A percentile compares a stretch with the other conserved stretches of the same genome.
phyloP scores from a whole-genome alignment of 2,329 filamentous ascomycete genomes.

The Aureobasidium sp. region DNA sequence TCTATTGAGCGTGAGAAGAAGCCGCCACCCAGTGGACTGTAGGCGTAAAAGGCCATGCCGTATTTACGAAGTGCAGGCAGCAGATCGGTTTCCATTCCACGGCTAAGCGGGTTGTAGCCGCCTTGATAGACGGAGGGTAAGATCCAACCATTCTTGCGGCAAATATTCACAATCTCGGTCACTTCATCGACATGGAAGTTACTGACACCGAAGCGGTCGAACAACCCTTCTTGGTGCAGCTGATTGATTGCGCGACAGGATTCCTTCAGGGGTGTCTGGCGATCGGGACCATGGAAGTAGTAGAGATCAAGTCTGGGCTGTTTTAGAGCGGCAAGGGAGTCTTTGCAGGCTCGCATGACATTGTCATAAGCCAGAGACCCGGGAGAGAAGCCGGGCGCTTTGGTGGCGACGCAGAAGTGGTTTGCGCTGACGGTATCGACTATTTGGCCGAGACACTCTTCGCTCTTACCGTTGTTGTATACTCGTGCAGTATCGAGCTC shows the following conservation, averaged over 20 bases:
- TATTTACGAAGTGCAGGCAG: conserved; percentile 48
- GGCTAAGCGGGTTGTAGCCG: conserved; percentile 51
- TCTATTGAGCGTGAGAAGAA: conserved; percentile 29
- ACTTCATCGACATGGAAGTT: conserved; percentile 55
- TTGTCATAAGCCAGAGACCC: conserved; percentile 30
- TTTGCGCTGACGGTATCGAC: conserved; percentile 3
- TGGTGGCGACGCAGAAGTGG: conserved; percentile 32
- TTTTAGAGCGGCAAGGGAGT: conserved; percentile 31
- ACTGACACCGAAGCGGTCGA: conserved; percentile 52
- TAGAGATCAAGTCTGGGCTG: conserved; percentile 39
- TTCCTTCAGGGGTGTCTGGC: conserved; percentile 47
- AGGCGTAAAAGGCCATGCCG: conserved; percentile 51
- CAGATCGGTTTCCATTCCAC: conserved; percentile 47
- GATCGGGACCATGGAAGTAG: conserved; percentile 54
- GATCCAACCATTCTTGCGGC: conserved; percentile 45
- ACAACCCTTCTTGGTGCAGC: conserved; percentile 46
- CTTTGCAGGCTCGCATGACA: conserved; percentile 29
- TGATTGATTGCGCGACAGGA: conserved; percentile 47
- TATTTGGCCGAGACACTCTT: conserved; percentile 47
- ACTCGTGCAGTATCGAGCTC: conserved; percentile 44
- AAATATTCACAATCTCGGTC: conserved; percentile 43
- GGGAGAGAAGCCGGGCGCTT: conserved; percentile 33
- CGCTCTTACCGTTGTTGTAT: conserved; percentile 42
- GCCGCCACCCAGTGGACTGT: conserved; percentile 35
- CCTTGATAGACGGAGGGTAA: conserved; percentile 55